Evolutionary conservation across 73 alveolate genomes (phyloP).

Genomic region (Paraurostyla sp.): DNA sequence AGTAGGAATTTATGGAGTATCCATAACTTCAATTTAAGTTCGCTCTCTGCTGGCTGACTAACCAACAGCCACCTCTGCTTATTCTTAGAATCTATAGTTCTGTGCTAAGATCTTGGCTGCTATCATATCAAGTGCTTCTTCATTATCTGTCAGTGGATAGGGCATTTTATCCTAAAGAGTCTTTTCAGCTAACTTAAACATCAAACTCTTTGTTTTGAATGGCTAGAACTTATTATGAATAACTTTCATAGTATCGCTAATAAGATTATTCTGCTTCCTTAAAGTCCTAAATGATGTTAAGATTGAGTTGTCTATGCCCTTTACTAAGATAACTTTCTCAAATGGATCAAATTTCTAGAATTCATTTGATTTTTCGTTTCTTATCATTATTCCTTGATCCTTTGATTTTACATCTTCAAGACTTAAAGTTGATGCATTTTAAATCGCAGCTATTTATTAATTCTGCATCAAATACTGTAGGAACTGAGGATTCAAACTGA

Average conservation of each 20-base stretch:
- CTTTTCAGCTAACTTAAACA: slow-evolving; percentile 6
- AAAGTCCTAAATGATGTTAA: slow-evolving; percentile 72
- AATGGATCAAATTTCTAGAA: slow-evolving; percentile 72
- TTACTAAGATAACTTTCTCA: slow-evolving; percentile 73
- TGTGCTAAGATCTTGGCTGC: slow-evolving; percentile 18
- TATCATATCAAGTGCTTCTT: slow-evolving; percentile 32
- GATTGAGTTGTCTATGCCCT: slow-evolving; percentile 78
- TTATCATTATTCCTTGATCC: slow-evolving; percentile 28
- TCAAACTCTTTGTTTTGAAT: not conserved
- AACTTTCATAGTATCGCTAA: slow-evolving; percentile 73
- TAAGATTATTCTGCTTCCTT: slow-evolving; percentile 63
- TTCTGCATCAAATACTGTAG: slow-evolving; percentile 68
- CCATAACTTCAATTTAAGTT: slow-evolving; percentile 23
- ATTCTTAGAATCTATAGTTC: not conserved
- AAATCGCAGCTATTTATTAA: not conserved
- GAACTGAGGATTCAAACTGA: slow-evolving; percentile 73
- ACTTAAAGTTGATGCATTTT: not conserved
- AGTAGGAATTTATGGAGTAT: not conserved
- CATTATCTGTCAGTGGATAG: slow-evolving; percentile 62
- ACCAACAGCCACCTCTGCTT: slow-evolving; percentile 9
- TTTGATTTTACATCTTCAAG: not conserved
- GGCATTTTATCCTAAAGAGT: slow-evolving; percentile 8
- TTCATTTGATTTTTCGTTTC: not conserved
- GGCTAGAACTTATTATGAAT: slow-evolving; percentile 75
- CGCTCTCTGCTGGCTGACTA: slow-evolving; percentile 3